Percentiles rank a stretch among this genome's conserved stretches.
Evolutionary conservation across 805 yeast genomes (phyloP).

Genomic region (Tetrapisispora pingtungensis): DNA sequence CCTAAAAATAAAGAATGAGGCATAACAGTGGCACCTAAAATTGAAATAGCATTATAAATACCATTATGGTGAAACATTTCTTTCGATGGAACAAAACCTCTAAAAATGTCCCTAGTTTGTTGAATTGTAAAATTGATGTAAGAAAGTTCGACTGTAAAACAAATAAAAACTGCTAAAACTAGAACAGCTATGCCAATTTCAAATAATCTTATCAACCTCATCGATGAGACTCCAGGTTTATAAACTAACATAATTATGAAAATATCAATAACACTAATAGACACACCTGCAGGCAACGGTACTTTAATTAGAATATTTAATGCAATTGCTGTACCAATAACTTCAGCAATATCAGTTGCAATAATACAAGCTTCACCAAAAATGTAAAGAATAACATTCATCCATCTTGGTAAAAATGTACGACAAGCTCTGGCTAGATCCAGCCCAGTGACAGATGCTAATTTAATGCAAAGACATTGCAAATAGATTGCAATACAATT

Average conservation of each 20-base stretch:
- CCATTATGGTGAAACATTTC: slow-evolving; percentile 49
- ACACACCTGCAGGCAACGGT: slow-evolving; percentile 70
- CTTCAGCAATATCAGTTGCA: slow-evolving; percentile 91
- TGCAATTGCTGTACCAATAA: slow-evolving; percentile 86
- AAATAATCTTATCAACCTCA: slow-evolving; percentile 61
- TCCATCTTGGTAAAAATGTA: slow-evolving; percentile 53
- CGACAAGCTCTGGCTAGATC: slow-evolving; percentile 83
- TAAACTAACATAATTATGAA: slow-evolving; percentile 71
- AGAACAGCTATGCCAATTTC: slow-evolving; percentile 64
- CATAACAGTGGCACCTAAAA: slow-evolving; percentile 90
- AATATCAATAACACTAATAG: slow-evolving; percentile 73
- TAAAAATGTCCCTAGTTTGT: slow-evolving; percentile 42
- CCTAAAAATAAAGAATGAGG: slow-evolving; percentile 84
- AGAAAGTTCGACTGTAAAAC: slow-evolving; percentile 67
- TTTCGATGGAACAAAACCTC: slow-evolving; percentile 59
- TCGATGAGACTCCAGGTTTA: slow-evolving; percentile 62
- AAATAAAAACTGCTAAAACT: slow-evolving; percentile 64
- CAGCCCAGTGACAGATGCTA: slow-evolving; percentile 83
- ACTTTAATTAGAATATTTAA: slow-evolving; percentile 63
- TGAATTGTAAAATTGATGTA: slow-evolving; percentile 35
- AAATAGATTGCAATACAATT: slow-evolving; percentile 75
- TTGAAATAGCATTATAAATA: slow-evolving; percentile 64
- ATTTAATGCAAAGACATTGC: slow-evolving; percentile 72
- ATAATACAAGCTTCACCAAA: slow-evolving; percentile 82
- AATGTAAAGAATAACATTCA: slow-evolving; percentile 55